Evolutionary conservation across 2,329 filamentous ascomycete genomes (phyloP).

Genomic region (Didymella arachidicola): DNA sequence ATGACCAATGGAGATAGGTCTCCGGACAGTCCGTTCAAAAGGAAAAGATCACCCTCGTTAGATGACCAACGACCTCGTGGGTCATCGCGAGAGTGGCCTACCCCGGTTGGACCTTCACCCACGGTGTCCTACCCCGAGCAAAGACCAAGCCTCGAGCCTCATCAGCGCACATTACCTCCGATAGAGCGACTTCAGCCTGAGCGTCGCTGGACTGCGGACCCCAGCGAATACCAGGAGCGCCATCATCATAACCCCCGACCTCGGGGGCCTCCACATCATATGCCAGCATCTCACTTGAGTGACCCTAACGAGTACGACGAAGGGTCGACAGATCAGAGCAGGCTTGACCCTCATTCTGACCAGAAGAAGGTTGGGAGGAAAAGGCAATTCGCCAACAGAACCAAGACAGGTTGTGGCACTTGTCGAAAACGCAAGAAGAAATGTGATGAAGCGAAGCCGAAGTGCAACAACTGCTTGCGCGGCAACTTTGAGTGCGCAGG

Average conservation of each 20-base stretch:
- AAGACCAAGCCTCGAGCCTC: slow-evolving; percentile 12
- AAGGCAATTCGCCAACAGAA: slow-evolving; percentile 86
- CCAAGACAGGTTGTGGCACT: slow-evolving; percentile 94
- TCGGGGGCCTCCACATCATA: slow-evolving; percentile 28
- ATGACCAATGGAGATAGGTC: slow-evolving; percentile 32
- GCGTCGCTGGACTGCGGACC: slow-evolving; percentile 42
- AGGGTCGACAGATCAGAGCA: slow-evolving; percentile 51
- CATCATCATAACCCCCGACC: slow-evolving; percentile 33
- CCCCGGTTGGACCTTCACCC: slow-evolving; percentile 12
- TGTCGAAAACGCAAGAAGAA: slow-evolving; percentile 96
- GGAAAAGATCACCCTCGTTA: slow-evolving; percentile 67
- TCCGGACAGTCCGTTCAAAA: slow-evolving; percentile 56
- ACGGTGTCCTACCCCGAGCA: slow-evolving; percentile 12
- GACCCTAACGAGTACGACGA: slow-evolving; percentile 29
- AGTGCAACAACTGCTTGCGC: slow-evolving; percentile 91
- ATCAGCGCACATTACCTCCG: slow-evolving; percentile 35
- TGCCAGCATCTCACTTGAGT: slow-evolving; percentile 21
- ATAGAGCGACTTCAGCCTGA: slow-evolving; percentile 39
- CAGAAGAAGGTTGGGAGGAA: slow-evolving; percentile 50
- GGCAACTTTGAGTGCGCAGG: slow-evolving; percentile 92
- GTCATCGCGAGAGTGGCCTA: slow-evolving; percentile 14
- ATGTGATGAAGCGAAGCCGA: slow-evolving; percentile 91
- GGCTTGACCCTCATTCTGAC: slow-evolving; percentile 57
- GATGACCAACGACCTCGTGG: slow-evolving; percentile 12
- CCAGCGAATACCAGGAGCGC: slow-evolving; percentile 38